phyloP scores from a whole-genome alignment of 2,329 filamentous ascomycete genomes.

The Blumeriella jaapii region DNA sequence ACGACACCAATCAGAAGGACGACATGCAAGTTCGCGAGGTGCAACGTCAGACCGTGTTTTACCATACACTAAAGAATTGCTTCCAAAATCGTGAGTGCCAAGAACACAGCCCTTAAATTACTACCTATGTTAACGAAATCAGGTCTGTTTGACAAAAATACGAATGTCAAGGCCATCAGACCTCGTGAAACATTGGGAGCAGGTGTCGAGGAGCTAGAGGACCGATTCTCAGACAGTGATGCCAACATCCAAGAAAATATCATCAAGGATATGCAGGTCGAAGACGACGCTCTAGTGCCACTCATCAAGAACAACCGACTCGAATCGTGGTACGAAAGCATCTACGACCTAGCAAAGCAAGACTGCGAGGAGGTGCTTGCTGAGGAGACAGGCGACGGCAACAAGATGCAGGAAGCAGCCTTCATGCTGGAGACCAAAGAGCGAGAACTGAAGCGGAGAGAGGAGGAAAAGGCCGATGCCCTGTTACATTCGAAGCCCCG shows the following conservation, averaged over 20 bases:
- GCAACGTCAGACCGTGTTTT: conserved; percentile 56
- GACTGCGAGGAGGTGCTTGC: conserved; percentile 28
- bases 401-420: conserved; percentile 15
- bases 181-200: conserved; percentile 47
- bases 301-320: conserved; percentile 59
- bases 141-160: conserved; percentile 31
- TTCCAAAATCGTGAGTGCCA: conserved; percentile 49
- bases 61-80: conserved; percentile 52
- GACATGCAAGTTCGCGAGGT: conserved; percentile 55
- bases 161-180: conserved; percentile 34
- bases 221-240: conserved; percentile 47
- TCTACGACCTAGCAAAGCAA: conserved; percentile 29
- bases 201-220: conserved; percentile 48
- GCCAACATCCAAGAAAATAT: conserved; percentile 56
- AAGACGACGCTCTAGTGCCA: conserved; percentile 54
- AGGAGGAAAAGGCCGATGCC: conserved; percentile 19
- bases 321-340: conserved; percentile 51
- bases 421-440: conserved; percentile 21
- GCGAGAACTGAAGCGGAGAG: conserved; percentile 21
- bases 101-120: background rate
- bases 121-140: conserved; percentile 16
- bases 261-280: conserved; percentile 57
- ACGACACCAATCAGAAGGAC: conserved; percentile 63
- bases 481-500: conserved; percentile 18
- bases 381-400: conserved; percentile 19